phyloP scores from a whole-genome alignment of 192 early-diverging fungal species.

The Umbelopsis sp. region DNA sequence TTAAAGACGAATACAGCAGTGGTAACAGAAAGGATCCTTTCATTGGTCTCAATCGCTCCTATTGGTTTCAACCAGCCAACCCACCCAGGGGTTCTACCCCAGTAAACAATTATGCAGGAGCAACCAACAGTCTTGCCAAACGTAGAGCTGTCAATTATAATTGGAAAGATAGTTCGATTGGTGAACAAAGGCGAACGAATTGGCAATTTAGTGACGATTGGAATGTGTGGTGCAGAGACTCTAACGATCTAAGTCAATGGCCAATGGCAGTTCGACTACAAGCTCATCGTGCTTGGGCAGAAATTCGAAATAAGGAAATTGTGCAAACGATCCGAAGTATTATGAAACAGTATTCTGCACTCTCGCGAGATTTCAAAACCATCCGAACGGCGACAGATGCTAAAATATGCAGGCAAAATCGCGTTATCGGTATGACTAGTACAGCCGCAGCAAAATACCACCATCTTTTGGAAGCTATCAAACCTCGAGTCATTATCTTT shows the following conservation, averaged over 20 bases:
- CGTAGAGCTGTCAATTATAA: neutral
- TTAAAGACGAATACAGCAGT: conserved; percentile 36
- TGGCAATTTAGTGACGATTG: conserved; percentile 8
- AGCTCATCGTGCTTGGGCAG: conserved; percentile 31
- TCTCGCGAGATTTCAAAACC: conserved; percentile 23
- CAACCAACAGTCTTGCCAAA: neutral
- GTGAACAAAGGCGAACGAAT: neutral
- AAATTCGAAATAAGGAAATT: conserved; percentile 19
- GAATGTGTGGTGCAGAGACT: neutral
- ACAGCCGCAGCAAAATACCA: conserved; percentile 65
- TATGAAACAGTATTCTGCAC: conserved; percentile 21
- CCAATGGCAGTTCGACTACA: conserved; percentile 32
- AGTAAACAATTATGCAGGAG: neutral
- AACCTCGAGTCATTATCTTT: conserved; percentile 52
- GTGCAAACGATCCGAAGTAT: conserved; percentile 8
- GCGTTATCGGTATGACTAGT: conserved; percentile 62
- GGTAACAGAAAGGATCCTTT: conserved; percentile 15
- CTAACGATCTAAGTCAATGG: conserved; percentile 33
- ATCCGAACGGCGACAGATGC: conserved; percentile 21
- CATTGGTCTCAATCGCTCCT: neutral
- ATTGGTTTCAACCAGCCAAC: conserved; percentile 5
- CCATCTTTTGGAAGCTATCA: conserved; percentile 43
- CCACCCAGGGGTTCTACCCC: neutral
- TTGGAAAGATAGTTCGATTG: neutral
- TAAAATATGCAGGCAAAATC: conserved; percentile 24